These are phyloP conservation scores for Colletotrichum endophyticum DNA, from an alignment of 2,329 filamentous ascomycete species.

Conservation along the genomic window DNA sequence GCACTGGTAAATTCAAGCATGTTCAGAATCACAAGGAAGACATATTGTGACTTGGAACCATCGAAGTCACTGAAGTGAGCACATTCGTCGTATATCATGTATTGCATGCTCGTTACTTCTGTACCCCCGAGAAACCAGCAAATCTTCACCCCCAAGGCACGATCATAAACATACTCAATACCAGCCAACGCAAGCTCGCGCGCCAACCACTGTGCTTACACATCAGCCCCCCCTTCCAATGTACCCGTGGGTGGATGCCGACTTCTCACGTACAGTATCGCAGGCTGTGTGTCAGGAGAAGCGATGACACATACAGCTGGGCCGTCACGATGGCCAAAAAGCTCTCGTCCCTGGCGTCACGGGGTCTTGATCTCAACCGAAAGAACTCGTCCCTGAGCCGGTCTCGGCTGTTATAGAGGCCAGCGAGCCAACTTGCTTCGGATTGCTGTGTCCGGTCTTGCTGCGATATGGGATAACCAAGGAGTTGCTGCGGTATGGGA, in stretches of 20 bases:
- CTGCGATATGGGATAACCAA: not conserved
- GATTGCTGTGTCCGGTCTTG: not conserved
- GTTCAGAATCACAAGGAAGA: not conserved
- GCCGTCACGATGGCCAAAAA: not conserved
- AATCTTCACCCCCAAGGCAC: not conserved
- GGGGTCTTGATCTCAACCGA: not conserved
- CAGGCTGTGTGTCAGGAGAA: not conserved
- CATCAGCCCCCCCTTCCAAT: not conserved
- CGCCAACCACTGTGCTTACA: not conserved
- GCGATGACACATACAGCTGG: not conserved
- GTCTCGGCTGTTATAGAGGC: not conserved
- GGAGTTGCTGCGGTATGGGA: no score
- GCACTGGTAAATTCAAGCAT: not conserved
- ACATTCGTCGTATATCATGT: not conserved
- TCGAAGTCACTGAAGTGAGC: not conserved
- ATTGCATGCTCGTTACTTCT: not conserved
- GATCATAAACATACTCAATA: not conserved
- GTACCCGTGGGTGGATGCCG: not conserved
- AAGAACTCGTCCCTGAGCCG: not conserved
- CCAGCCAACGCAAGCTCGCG: not conserved
- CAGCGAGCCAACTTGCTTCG: not conserved
- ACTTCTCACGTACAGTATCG: not conserved
- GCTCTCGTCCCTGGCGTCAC: not conserved
- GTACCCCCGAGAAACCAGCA: not conserved
- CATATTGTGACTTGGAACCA: not conserved